Evolutionary conservation across 2,329 filamentous ascomycete genomes (phyloP), one percentile per base, ranked within the genome.

Genomic region (Verticillium longisporum): DNA sequence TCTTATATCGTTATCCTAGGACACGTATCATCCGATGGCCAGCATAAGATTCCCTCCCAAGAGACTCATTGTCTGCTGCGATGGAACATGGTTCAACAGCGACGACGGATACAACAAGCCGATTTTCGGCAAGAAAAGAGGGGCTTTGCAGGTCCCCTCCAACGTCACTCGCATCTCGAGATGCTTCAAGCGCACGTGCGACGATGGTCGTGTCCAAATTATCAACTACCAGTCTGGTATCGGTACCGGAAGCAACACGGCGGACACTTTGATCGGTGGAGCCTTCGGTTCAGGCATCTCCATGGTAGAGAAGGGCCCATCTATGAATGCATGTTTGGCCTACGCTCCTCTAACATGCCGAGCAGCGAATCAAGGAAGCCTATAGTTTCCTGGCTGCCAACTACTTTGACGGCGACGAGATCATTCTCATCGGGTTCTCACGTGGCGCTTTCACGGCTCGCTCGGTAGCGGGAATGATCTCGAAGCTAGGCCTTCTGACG

Each of bases 301-400:
- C 32, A 82, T 84, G 72, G 80, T 80, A 61, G 18, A 14, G 14
- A n/a, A 45, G 34, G 34, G 6, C 18, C 18, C 41, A 3, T 26
- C n/a, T 21, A 9, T 15, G 7, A 18, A 21, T 21, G 6, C n/a
- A 10, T 7, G 9, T n/a, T 36, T 13, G 13, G 13, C 18, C 7
- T 11, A 26, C 32, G 4, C 34, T 56, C 38, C 6, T 26, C 2
- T 10, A 7, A 6, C 9, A 6, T n/a, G 21, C 15, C 38, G 6
- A 7, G 6, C 66, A 88, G 74, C 71, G 76, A 61, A 80, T 88
- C 59, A 80, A 84, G 13, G 85, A 87, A 69, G 82, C 84, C 1
- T 88, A 88, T 67, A 77, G 80, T 4, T 88, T 87, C 67, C 74
- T 88, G 2, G 86, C 83, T 60, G 80, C 82, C 66, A 88, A 88